Evolutionary conservation across 371 early-diverging fungal genomes (phyloP).

Genomic region (Capniomyces stellatus): DNA sequence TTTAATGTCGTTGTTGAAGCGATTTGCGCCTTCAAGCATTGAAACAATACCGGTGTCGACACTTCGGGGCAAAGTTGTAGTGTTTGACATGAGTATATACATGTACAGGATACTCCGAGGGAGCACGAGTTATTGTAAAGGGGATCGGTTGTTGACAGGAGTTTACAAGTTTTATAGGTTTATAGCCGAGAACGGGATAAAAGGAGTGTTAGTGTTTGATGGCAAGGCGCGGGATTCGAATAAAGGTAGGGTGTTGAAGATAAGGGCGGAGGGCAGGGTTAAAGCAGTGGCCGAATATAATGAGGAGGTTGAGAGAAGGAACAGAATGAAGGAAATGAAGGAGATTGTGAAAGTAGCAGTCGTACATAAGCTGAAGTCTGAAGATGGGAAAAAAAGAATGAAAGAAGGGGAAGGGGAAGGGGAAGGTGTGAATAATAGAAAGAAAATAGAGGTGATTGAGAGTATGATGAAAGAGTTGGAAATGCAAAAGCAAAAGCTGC

Average conservation of each 20-base stretch:
- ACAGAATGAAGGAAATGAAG: slow-evolving; percentile 7
- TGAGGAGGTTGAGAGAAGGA: slow-evolving; percentile 4
- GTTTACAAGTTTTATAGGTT: slow-evolving; percentile 8
- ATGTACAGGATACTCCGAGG: slow-evolving; percentile 17
- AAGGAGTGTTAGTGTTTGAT: slow-evolving; percentile 21
- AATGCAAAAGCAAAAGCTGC: neutral
- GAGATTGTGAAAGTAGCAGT: neutral
- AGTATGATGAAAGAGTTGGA: no score
- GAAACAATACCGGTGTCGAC: slow-evolving; percentile 5
- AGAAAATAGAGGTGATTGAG: no score
- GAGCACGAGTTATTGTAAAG: neutral
- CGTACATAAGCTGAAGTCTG: neutral
- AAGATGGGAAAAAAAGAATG: slow-evolving; percentile 1
- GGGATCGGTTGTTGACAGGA: slow-evolving; percentile 12
- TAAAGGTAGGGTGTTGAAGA: slow-evolving; percentile 9
- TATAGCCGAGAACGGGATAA: slow-evolving; percentile 7
- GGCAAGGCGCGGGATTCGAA: slow-evolving; percentile 4
- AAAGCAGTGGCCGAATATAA: slow-evolving; percentile 4
- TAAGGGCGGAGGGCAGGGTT: slow-evolving; percentile 3
- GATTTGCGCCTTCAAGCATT: slow-evolving; percentile 20
- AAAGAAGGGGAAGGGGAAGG: neutral
- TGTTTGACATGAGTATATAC: slow-evolving; percentile 19
- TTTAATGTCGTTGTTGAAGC: slow-evolving; percentile 15
- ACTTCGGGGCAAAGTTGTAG: slow-evolving; percentile 10
- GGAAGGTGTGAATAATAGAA: neutral